Evolutionary conservation across 2,329 filamentous ascomycete species (phyloP).

Genomic region (Aspergillus viridinutans): DNA sequence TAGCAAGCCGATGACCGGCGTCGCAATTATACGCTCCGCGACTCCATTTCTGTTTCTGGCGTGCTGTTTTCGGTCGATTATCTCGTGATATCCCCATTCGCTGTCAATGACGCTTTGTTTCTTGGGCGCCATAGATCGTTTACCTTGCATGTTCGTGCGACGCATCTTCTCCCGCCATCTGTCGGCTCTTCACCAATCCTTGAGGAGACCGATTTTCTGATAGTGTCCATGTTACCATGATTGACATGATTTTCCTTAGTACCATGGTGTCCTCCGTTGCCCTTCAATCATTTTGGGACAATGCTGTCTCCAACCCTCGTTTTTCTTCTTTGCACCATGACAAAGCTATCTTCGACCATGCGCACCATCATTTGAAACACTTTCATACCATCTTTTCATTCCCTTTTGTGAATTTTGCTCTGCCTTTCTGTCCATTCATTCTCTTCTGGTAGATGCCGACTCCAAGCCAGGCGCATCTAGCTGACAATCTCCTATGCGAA

Average conservation of each 20-base stretch:
- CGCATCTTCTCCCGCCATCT: conserved; percentile 12
- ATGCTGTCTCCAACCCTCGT: conserved; percentile 2
- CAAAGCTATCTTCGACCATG: conserved; percentile 12
- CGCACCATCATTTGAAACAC: conserved; percentile 13
- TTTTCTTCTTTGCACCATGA: conserved; percentile 8
- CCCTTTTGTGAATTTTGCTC: conserved; percentile 7
- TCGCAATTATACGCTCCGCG: not conserved
- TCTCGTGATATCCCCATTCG: conserved; percentile 19
- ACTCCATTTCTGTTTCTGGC: not conserved
- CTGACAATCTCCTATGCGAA: not conserved
- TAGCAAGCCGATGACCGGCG: conserved; percentile 1
- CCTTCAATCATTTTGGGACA: conserved; percentile 9
- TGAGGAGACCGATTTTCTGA: conserved; percentile 11
- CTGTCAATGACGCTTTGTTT: conserved; percentile 14
- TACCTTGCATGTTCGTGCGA: conserved; percentile 13
- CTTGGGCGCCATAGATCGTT: conserved; percentile 11
- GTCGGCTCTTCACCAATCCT: conserved; percentile 2
- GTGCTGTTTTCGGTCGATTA: conserved; percentile 9
- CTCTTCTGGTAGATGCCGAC: not conserved
- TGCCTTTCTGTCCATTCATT: not conserved
- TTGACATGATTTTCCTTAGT: conserved; percentile 26
- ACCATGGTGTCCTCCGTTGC: conserved; percentile 16
- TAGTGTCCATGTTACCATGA: conserved; percentile 30
- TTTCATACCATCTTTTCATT: conserved; percentile 6
- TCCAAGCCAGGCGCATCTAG: not conserved